These are phyloP conservation scores for Fraxinus cuspidata DNA, from an alignment of 257 asterid species.

Conservation along the genomic window DNA sequence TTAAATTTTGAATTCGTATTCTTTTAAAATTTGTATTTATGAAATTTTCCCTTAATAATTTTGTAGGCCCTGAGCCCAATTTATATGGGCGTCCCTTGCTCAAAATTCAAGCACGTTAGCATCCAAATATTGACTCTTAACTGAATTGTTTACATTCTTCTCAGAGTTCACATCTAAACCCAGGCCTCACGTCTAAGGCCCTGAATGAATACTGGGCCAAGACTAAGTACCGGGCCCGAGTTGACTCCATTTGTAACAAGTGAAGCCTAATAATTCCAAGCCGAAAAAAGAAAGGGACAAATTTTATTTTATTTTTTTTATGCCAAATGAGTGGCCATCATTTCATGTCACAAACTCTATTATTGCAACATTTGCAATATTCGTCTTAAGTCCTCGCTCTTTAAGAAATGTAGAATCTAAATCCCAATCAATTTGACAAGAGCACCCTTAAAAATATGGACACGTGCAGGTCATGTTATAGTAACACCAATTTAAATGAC, in stretches of 20 bases:
- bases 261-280: conserved; percentile 26
- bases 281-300: background rate
- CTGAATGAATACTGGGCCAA: background rate
- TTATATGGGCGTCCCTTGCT: too few relatives aligned
- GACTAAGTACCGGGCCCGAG: background rate
- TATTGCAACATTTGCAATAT: background rate
- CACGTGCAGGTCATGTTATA: too few relatives aligned
- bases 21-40: too few relatives aligned
- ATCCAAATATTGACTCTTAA: too few relatives aligned
- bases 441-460: background rate
- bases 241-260: conserved; percentile 14
- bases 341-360: background rate
- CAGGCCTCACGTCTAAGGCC: background rate
- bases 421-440: background rate
- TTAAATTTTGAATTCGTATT: too few relatives aligned
- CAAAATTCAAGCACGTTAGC: too few relatives aligned
- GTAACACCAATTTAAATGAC: too few relatives aligned
- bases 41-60: too few relatives aligned
- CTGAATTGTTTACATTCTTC: too few relatives aligned
- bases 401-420: too few relatives aligned
- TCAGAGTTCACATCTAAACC: too few relatives aligned
- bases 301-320: background rate
- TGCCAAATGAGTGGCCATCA: conserved; percentile 14
- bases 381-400: background rate
- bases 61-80: too few relatives aligned